Conservation (phyloP, 768 basidiomycete species). For the Serendipita sp. region DNA sequence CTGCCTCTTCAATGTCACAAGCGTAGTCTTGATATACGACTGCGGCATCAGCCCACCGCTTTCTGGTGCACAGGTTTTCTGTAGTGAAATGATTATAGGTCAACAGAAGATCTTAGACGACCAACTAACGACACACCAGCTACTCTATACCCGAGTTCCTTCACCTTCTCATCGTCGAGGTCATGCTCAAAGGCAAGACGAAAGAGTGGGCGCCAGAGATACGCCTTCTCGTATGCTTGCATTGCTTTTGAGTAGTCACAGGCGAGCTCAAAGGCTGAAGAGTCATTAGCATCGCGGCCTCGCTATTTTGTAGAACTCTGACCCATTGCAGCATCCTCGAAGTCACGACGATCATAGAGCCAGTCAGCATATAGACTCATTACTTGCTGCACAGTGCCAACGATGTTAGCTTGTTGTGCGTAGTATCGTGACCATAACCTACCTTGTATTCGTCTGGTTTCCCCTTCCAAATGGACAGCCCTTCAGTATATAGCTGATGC, state of each 20-base stretch:
- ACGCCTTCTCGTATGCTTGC: constrained; percentile 71
- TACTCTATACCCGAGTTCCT: constrained; percentile 55
- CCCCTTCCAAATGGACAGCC: constrained; percentile 57
- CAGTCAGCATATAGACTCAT: constrained; percentile 70
- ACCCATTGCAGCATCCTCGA: constrained; percentile 74
- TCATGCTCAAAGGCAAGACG: constrained; percentile 47
- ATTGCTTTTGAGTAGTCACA: constrained; percentile 54
- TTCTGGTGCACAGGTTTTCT: constrained; percentile 77
- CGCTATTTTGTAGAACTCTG: too few species aligned
- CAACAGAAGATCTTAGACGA: too few species aligned
- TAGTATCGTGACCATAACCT: constrained; percentile 1
- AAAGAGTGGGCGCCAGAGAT: constrained; percentile 88
- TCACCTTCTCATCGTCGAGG: constrained; percentile 38
- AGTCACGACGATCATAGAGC: constrained; percentile 73
- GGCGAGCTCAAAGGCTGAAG: constrained; percentile 59
- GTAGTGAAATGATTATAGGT: constrained; percentile 3
- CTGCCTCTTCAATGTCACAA: constrained; percentile 58
- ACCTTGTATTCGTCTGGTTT: constrained; percentile 47
- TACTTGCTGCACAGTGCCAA: constrained; percentile 33
- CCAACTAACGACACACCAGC: too few species aligned
- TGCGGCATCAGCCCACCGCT: constrained; percentile 65
- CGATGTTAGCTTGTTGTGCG: not conserved
- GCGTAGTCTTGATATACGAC: constrained; percentile 74
- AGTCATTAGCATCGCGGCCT: too few species aligned
- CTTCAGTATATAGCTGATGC: constrained; percentile 59